Evolutionary conservation across 2,329 filamentous ascomycete species (phyloP).

Genomic region (Plenodomus tracheiphilus): DNA sequence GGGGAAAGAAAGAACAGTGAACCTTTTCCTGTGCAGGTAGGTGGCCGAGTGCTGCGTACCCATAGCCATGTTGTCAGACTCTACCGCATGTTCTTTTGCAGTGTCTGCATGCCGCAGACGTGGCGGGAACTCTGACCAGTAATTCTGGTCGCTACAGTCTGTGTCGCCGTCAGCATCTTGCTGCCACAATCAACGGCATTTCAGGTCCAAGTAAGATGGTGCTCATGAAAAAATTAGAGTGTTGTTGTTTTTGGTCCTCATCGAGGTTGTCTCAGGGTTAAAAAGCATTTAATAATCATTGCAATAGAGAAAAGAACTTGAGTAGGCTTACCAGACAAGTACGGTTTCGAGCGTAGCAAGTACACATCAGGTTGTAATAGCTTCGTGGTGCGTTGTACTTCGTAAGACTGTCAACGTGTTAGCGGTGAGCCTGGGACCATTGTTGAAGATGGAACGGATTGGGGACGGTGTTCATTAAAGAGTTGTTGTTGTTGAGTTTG

Average conservation of each 20-base stretch:
- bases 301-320: background rate
- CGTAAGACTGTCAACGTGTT: background rate
- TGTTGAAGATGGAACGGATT: background rate
- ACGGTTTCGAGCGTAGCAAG: too few relatives aligned
- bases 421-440: background rate
- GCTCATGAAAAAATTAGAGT: conserved; percentile 76
- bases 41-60: background rate
- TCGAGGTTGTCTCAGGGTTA: background rate
- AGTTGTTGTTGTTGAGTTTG: conserved; percentile 28
- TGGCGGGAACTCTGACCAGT: too few relatives aligned
- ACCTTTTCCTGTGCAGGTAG: background rate
- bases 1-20: background rate
- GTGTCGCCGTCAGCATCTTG: background rate
- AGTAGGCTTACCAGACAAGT: background rate
- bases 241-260: conserved; percentile 53
- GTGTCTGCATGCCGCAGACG: too few relatives aligned
- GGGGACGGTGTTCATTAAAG: background rate
- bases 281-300: background rate
- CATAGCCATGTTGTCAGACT: background rate
- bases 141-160: background rate
- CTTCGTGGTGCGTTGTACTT: background rate
- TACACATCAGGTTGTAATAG: too few relatives aligned
- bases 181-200: conserved; percentile 1
- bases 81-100: background rate
- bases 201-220: background rate